These are phyloP conservation scores for Nothophoma quercina DNA, from an alignment of 2,329 filamentous ascomycete genomes.

Conservation along the genomic window DNA sequence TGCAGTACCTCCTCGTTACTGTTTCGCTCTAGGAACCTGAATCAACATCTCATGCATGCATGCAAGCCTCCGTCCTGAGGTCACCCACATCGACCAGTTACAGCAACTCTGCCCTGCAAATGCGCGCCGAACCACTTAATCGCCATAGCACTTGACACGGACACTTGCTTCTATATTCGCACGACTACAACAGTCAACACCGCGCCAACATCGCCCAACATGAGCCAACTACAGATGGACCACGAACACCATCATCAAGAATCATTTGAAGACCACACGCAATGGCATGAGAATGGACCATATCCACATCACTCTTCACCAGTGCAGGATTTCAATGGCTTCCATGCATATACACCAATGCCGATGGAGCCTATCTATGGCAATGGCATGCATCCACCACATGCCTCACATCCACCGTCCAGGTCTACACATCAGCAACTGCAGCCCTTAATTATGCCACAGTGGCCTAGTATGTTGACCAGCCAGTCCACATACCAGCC, in stretches of 20 bases:
- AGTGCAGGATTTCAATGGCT: slow-evolving; percentile 51
- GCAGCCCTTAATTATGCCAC: slow-evolving; percentile 51
- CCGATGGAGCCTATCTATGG: slow-evolving; percentile 52
- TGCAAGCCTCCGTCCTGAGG: slow-evolving; percentile 44
- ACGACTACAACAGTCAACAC: slow-evolving; percentile 28
- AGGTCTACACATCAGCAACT: slow-evolving; percentile 51
- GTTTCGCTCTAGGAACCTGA: slow-evolving; percentile 47
- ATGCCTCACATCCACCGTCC: slow-evolving; percentile 33
- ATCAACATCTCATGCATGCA: slow-evolving; percentile 49
- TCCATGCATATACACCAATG: slow-evolving; percentile 46
- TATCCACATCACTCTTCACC: slow-evolving; percentile 51
- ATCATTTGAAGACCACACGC: slow-evolving; percentile 45
- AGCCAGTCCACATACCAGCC: slow-evolving; percentile 52
- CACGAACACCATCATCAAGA: slow-evolving; percentile 48
- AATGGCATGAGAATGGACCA: slow-evolving; percentile 42
- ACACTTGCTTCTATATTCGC: slow-evolving; percentile 34
- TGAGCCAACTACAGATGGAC: slow-evolving; percentile 54
- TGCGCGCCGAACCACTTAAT: slow-evolving; percentile 38
- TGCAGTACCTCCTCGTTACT: slow-evolving; percentile 34
- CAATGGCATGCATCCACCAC: slow-evolving; percentile 49
- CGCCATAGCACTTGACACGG: slow-evolving; percentile 38
- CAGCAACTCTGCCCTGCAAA: slow-evolving; percentile 41
- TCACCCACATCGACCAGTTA: slow-evolving; percentile 42
- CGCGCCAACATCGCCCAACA: slow-evolving; percentile 34
- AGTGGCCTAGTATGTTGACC: slow-evolving; percentile 53